phyloP scores from a whole-genome alignment of 495 filamentous ascomycete species.

The Annulohypoxylon maeteangense region DNA sequence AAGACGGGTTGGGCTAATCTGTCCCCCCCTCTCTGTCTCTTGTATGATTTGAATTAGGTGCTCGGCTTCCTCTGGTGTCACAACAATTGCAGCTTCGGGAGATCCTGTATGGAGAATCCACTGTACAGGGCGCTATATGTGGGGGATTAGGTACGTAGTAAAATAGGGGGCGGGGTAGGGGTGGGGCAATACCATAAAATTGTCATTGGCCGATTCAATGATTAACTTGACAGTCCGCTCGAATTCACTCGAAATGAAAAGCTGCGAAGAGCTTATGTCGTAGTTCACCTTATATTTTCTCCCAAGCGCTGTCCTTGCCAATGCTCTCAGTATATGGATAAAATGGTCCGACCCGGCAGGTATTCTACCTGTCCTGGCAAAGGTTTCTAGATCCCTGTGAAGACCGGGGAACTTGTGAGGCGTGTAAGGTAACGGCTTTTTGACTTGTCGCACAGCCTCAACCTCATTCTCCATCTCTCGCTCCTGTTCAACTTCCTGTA shows the following conservation, averaged over 20 bases:
- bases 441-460: constrained; percentile 60
- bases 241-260: constrained; percentile 52
- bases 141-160: constrained; percentile 27
- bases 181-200: constrained; percentile 39
- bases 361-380: constrained; percentile 45
- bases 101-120: constrained; percentile 48
- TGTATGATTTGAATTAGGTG: constrained; percentile 55
- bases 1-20: constrained; percentile 44
- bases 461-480: constrained; percentile 58
- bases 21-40: neutral
- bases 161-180: too few relatives aligned
- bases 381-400: constrained; percentile 41
- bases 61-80: constrained; percentile 67
- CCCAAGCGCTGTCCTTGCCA: constrained; percentile 43
- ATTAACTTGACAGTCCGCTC: constrained; percentile 43
- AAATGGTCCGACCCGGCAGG: constrained; percentile 36
- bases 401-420: constrained; percentile 48
- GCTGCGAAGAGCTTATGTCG: constrained; percentile 29
- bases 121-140: constrained; percentile 48
- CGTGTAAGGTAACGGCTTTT: constrained; percentile 47
- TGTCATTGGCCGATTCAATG: constrained; percentile 41
- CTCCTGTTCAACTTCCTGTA: constrained; percentile 66
- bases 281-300: constrained; percentile 42
- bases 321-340: constrained; percentile 34
- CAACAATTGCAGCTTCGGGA: constrained; percentile 54